Base-by-base conservation (phyloP, 1,284 basidiomycete genomes). In the Pisolithus thermaeus region DNA sequence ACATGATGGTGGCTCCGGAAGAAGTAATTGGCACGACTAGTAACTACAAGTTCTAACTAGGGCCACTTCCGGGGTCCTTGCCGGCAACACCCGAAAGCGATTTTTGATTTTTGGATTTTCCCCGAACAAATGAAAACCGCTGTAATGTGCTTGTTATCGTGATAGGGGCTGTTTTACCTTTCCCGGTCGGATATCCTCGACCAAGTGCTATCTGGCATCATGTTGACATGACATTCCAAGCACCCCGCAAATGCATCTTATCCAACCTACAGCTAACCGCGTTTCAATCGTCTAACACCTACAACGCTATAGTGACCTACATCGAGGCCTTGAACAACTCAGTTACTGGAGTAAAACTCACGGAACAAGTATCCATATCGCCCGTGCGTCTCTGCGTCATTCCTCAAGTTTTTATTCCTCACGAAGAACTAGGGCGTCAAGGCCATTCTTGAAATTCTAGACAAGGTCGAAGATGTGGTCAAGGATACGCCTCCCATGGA, bases 401-500 rank as follows among this genome's bases (percentile, higher is more conserved):
- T 43, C 23, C 9, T 28, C 23, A 4, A 3, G 25, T 28, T 14
- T n/a, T 16, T 14, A 16, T 6, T 3, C 27, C 51, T 46, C 52
- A 36, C 28, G 52, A 52, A 56, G 62, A 55, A 53, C 35, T 59
- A 95, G 90, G 81, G 78, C 18, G 77, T 90, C 7, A 59, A 67
- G 48, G 75, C 81, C 5, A 70, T 94, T 7, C 62, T 96, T 12
- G 59, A 64, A 1, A 68, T 93, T 2, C 73, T 97, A 3, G 79
- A 87, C 45, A 65, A 70, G n/a, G 79, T 96, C 9, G 81, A 91
- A 63, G 63, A 73, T 39, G 72, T 88, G 30, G 89, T 83, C 1
- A 73, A 76, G 35, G 74, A 74, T 1, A 93, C 83, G 0, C 96
- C 96, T 3, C 85, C 95, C 0, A 84, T 96, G 22, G 88, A 95